These are phyloP conservation scores for Apiotrichum gracile DNA, from an alignment of 1,284 basidiomycete genomes.

Conservation along the genomic window DNA sequence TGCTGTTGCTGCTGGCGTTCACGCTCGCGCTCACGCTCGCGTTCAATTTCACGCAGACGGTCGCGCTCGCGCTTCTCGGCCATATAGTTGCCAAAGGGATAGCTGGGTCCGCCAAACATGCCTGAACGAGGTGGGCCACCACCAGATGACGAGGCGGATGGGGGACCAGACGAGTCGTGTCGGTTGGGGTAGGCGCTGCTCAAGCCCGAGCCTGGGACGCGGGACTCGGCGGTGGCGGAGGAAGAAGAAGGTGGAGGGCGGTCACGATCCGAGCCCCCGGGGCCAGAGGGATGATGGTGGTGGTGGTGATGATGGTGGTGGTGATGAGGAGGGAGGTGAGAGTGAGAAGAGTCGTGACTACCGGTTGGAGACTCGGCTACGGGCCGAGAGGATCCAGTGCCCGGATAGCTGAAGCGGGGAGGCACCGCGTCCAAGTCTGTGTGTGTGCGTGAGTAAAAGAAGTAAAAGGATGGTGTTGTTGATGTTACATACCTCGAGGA, in stretches of 20 bases:
- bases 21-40: slow-evolving; percentile 13
- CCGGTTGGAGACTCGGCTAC: background rate
- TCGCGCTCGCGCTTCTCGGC: slow-evolving; percentile 16
- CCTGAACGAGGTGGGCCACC: background rate
- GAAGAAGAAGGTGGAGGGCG: background rate
- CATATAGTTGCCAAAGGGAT: slow-evolving; percentile 4
- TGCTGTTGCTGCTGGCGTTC: slow-evolving; percentile 2
- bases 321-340: background rate
- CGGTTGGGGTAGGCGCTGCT: slow-evolving; percentile 2
- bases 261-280: background rate
- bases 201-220: slow-evolving; percentile 9
- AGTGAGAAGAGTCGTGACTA: background rate
- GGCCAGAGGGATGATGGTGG: background rate
- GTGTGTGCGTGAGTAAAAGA: background rate
- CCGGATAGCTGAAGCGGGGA: background rate
- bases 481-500: background rate
- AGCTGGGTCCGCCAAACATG: background rate
- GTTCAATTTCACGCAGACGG: slow-evolving; percentile 12
- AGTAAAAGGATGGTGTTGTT: background rate
- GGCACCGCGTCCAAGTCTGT: background rate
- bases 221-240: slow-evolving; percentile 2
- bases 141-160: background rate
- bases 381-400: background rate
- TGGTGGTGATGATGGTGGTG: slow-evolving; percentile 8
- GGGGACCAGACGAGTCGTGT: background rate